Base-by-base conservation (phyloP, 306 rosid species). In the Trichosanthes truncata region DNA sequence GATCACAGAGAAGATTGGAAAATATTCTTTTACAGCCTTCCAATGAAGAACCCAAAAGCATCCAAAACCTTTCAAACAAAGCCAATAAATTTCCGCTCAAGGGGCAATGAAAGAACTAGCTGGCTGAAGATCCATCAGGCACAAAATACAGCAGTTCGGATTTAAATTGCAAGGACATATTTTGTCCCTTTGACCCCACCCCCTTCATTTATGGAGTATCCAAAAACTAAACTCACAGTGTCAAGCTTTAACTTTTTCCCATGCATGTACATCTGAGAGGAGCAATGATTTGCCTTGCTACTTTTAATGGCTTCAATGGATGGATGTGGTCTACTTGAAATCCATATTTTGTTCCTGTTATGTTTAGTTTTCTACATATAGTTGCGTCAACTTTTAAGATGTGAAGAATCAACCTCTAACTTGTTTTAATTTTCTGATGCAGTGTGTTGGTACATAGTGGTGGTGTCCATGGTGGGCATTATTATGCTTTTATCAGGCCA, bases 361-460 rank as follows among this genome's bases (percentile, higher is more conserved):
- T 40, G n/a, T 69, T 68, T 41, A 69, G 53, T 69, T 40, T 63
- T 63, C 45, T 31, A 18, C 26, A 25, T 48, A 31, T 25, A 14
- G 78, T 31, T 52, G 45, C 48, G 18, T 52, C 18, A 63, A 74
- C 26, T 74, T 25, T 52, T 74, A 31, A 38, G 49, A 26, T 52
- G 63, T 1, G 69, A 77, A 77, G 71, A 36, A 56, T 23, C 45
- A 74, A 26, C 79, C 41, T 40, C 48, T 59, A 77, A 48, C 72
- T 46, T 53, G n/a, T 45, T 76, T 35, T 76, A 26, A 73, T 35
- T 81, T 82, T 77, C 78, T 87, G 33, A 79, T 89, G 62, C 93
- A 94, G 98, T 87, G 98, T 94, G 65, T 83, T 94, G 88, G 98
- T 94, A 80, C 98, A 94, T 81, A 89, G 94, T 75, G 97, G 98